These are phyloP conservation scores for Hypoxylon fuscum DNA, from an alignment of 495 filamentous ascomycete species.

Conservation along the genomic window DNA sequence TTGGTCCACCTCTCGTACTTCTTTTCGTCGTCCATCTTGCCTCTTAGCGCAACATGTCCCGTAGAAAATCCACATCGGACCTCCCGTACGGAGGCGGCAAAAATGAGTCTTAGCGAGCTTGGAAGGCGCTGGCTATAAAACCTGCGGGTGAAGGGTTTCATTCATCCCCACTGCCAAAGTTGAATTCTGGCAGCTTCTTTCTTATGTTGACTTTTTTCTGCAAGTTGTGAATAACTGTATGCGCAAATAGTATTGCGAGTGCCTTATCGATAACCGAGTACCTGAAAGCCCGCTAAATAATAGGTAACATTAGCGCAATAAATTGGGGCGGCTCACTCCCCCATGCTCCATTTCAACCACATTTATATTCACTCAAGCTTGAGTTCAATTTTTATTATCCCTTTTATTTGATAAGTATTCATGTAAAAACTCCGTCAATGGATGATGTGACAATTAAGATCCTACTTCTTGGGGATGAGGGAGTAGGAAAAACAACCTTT, in stretches of 20 bases:
- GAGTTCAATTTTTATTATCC: background rate
- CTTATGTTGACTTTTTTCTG: background rate
- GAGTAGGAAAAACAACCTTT: constrained; percentile 88
- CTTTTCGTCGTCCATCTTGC: constrained; percentile 42
- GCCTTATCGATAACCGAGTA: constrained; percentile 34
- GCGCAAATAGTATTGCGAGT: background rate
- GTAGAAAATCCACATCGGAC: constrained; percentile 31
- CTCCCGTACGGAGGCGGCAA: constrained; percentile 14
- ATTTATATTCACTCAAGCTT: constrained; percentile 6
- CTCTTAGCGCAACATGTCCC: constrained; percentile 13
- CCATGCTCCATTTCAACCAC: background rate
- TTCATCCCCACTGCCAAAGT: constrained; percentile 19
- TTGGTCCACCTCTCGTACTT: constrained; percentile 67
- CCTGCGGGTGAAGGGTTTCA: constrained; percentile 27
- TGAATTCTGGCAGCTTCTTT: background rate
- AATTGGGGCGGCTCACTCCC: constrained; percentile 8
- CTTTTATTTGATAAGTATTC: background rate
- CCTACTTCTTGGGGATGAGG: constrained; percentile 80
- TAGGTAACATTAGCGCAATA: constrained; percentile 1
- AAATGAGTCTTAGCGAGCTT: constrained; percentile 15
- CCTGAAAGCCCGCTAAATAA: constrained; percentile 20
- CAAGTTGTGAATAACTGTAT: background rate
- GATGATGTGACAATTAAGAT: constrained; percentile 67
- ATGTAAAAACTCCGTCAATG: constrained; percentile 39
- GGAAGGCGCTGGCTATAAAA: constrained; percentile 32